A percentile compares a stretch with the other conserved stretches of the same genome.
phyloP scores from a whole-genome alignment of 306 rosid genomes.

The Pachyrhizus erosus region DNA sequence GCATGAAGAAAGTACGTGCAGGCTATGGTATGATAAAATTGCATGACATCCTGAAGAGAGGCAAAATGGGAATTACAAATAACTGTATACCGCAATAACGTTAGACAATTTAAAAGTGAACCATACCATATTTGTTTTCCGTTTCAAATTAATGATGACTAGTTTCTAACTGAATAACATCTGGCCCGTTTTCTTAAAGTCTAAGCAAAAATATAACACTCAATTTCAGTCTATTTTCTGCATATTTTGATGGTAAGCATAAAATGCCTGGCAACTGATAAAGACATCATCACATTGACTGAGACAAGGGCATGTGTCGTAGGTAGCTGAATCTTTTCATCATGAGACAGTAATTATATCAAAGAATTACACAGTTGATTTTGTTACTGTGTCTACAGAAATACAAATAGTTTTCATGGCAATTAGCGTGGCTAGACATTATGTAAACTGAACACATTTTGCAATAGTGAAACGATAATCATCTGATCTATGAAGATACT shows the following conservation, averaged over 20 bases:
- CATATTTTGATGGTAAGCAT: background rate
- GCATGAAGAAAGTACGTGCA: too few species aligned
- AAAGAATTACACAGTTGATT: background rate
- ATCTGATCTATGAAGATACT: background rate
- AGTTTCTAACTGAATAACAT: background rate
- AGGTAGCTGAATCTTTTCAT: background rate
- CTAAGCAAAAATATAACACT: background rate
- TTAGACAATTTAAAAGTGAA: too few species aligned
- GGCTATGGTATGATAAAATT: background rate
- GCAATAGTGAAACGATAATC: background rate
- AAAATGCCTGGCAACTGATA: background rate
- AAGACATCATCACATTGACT: background rate
- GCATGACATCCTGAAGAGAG: slow-evolving; percentile 14
- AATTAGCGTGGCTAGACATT: background rate
- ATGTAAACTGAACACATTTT: background rate
- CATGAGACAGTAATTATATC: background rate
- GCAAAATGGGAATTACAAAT: background rate
- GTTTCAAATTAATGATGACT: too few species aligned
- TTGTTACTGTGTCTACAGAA: background rate
- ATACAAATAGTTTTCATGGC: background rate
- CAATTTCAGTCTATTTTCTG: background rate
- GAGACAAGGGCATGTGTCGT: background rate
- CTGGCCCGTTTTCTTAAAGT: background rate
- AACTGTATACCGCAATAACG: background rate
- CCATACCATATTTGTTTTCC: too few species aligned